Percentiles rank a stretch among this genome's conserved stretches.
phyloP scores from a whole-genome alignment of 208 protist genomes.

The Tetramitus jugosus region DNA sequence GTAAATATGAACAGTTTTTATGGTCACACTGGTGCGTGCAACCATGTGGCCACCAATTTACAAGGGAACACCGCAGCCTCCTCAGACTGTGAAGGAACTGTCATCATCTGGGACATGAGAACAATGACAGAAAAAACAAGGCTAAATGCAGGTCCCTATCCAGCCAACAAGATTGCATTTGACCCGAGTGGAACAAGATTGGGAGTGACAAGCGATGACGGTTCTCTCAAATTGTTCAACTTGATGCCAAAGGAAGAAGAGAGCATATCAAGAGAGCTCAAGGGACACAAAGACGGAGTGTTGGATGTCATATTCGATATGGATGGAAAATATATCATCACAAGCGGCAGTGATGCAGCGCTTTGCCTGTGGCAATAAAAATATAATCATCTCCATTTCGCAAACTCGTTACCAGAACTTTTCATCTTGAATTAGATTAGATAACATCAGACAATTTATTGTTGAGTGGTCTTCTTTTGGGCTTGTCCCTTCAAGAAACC shows the following conservation, averaged over 20 bases:
- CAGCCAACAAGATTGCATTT: conserved; percentile 34
- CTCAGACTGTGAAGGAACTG: conserved; percentile 83
- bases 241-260: not conserved
- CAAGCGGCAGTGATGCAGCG: not conserved
- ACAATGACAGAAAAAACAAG: too few species aligned
- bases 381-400: too few species aligned
- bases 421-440: too few species aligned
- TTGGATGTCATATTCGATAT: not conserved
- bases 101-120: conserved; percentile 56
- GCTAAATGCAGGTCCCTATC: not conserved
- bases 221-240: conserved; percentile 31
- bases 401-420: too few species aligned
- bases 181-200: conserved; percentile 33
- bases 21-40: conserved; percentile 77
- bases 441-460: too few species aligned
- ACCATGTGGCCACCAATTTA: conserved; percentile 57
- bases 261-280: too few species aligned
- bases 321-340: conserved; percentile 11
- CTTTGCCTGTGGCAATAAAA: not conserved
- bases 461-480: not conserved
- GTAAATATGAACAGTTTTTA: conserved; percentile 84
- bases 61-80: conserved; percentile 59
- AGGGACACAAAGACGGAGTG: not conserved
- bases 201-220: conserved; percentile 32
- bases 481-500: conserved; percentile 74